These are phyloP conservation scores for Earliella scabrosa DNA, from an alignment of 1,284 basidiomycete species.

Conservation along the genomic window DNA sequence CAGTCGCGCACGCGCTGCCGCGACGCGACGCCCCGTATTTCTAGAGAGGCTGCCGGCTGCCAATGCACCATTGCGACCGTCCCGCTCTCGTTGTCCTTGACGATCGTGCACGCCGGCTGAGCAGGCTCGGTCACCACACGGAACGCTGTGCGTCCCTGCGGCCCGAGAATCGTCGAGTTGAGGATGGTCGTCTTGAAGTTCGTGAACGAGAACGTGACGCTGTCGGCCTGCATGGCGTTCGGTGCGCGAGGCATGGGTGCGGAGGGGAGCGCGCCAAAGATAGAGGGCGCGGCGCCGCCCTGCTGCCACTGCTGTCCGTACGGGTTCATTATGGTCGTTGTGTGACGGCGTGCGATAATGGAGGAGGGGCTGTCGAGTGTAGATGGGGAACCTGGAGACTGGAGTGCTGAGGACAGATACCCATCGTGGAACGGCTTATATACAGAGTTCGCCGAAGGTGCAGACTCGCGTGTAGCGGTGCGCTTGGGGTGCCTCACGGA, in stretches of 20 bases:
- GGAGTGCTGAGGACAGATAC: too few relatives aligned
- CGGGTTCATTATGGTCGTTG: background rate
- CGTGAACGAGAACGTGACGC: slow-evolving; percentile 52
- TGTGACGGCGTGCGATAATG: background rate
- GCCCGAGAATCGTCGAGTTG: slow-evolving; percentile 56
- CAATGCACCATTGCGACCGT: slow-evolving; percentile 63
- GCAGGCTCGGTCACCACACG: slow-evolving; percentile 47
- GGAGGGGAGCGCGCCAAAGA: background rate
- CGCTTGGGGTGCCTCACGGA: too few relatives aligned
- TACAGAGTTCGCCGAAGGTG: too few relatives aligned
- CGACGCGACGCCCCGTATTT: slow-evolving; percentile 52
- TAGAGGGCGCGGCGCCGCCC: background rate
- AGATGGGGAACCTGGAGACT: too few relatives aligned
- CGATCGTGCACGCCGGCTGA: slow-evolving; percentile 54
- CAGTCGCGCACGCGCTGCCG: slow-evolving; percentile 55
- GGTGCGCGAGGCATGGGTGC: background rate
- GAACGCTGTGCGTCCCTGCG: slow-evolving; percentile 39
- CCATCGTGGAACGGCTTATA: too few relatives aligned
- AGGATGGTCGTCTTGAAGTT: slow-evolving; percentile 52
- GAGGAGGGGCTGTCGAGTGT: too few relatives aligned
- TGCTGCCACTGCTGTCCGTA: slow-evolving; percentile 2
- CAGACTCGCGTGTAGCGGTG: too few relatives aligned
- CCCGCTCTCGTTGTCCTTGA: slow-evolving; percentile 52
- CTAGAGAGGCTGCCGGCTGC: slow-evolving; percentile 54
- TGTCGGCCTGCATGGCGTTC: slow-evolving; percentile 33